These are phyloP conservation scores for Beauveria brongniartii DNA, from an alignment of 2,329 filamentous ascomycete genomes.

Conservation along the genomic window DNA sequence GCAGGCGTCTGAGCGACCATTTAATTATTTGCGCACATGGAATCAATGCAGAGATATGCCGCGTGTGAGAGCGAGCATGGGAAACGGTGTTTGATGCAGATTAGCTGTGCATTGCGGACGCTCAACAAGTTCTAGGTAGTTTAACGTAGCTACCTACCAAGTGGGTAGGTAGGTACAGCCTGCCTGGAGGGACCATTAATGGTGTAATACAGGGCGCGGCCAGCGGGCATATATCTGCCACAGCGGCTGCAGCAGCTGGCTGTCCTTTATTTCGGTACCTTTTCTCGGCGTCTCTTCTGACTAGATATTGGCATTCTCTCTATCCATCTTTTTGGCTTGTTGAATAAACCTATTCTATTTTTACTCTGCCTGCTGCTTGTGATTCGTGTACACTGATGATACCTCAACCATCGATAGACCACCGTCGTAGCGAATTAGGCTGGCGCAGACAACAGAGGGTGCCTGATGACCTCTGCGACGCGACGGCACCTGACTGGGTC, in stretches of 20 bases:
- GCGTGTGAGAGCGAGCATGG: not conserved
- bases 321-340: too few species aligned
- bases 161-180: not conserved
- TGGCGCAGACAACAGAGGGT: not conserved
- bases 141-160: not conserved
- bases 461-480: slow-evolving; percentile 2
- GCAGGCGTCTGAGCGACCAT: too few species aligned
- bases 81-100: not conserved
- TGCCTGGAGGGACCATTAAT: too few species aligned
- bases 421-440: not conserved
- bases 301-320: too few species aligned
- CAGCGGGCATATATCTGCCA: not conserved
- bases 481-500: slow-evolving; percentile 19
- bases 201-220: not conserved
- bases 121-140: too few species aligned
- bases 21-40: too few species aligned
- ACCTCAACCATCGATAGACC: too few species aligned
- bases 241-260: not conserved
- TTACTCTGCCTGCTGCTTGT: too few species aligned
- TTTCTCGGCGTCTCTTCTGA: too few species aligned
- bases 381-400: too few species aligned
- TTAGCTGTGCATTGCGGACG: not conserved
- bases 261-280: not conserved
- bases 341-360: too few species aligned
- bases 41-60: too few species aligned